A percentile compares a stretch with the other conserved stretches of the same genome.
phyloP scores from a whole-genome alignment of 176 grass and related monocot genomes.

The Saccharum officinarum region DNA sequence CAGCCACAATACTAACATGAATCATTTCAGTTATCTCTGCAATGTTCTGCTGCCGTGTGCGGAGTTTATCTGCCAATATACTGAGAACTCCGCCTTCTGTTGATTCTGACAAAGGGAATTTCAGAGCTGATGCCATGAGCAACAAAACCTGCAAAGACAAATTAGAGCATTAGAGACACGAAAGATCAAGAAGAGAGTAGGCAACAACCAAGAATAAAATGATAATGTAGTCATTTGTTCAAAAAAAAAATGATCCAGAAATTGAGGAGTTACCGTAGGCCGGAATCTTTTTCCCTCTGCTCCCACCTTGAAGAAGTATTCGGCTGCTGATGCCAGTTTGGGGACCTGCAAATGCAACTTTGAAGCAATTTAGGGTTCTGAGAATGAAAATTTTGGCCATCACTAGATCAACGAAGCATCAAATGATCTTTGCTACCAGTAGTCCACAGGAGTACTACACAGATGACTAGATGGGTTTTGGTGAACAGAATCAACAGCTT shows the following conservation, averaged over 20 bases:
- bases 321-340: slow-evolving; percentile 89
- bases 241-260: neutral
- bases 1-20: slow-evolving; percentile 59
- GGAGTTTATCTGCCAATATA: slow-evolving; percentile 62
- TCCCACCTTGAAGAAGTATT: slow-evolving; percentile 91
- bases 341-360: slow-evolving; percentile 68
- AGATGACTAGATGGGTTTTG: neutral
- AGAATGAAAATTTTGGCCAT: neutral
- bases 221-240: neutral
- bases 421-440: neutral
- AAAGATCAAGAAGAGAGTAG: neutral
- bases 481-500: neutral
- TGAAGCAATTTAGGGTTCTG: neutral
- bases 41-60: slow-evolving; percentile 70
- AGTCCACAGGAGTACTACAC: neutral
- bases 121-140: slow-evolving; percentile 92
- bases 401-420: slow-evolving; percentile 15
- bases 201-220: neutral
- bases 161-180: neutral
- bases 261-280: slow-evolving; percentile 66
- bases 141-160: slow-evolving; percentile 72
- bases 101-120: slow-evolving; percentile 62
- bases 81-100: slow-evolving; percentile 58
- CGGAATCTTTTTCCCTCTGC: slow-evolving; percentile 96
- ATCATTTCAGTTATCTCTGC: slow-evolving; percentile 99